A percentile compares a stretch with the other conserved stretches of the same genome.
Evolutionary conservation across 345 rosid genomes (phyloP).

Genomic region (Erodium maritimum): DNA sequence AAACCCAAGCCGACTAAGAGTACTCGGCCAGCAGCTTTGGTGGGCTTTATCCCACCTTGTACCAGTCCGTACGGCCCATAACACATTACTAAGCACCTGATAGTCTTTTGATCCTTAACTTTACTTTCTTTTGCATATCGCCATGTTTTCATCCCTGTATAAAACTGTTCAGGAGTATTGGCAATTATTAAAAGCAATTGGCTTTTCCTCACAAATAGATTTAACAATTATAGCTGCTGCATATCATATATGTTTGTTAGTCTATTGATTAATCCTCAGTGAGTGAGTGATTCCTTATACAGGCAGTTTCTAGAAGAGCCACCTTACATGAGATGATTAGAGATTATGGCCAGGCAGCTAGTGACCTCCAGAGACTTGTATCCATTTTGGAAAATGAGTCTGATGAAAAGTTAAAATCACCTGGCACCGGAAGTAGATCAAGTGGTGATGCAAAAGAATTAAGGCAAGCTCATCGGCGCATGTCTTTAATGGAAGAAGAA

Average conservation of each 20-base stretch:
- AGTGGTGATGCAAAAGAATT: conserved; percentile 41
- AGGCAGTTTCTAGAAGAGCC: conserved; percentile 93
- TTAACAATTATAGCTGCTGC: no score
- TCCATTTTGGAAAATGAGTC: conserved; percentile 42
- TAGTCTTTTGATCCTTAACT: no score
- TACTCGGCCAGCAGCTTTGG: no score
- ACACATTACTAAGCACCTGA: no score
- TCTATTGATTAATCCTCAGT: neutral
- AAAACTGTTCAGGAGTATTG: no score
- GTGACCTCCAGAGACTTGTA: conserved; percentile 60
- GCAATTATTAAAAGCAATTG: no score
- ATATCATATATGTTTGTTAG: neutral
- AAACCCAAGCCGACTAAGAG: no score
- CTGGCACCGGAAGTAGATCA: conserved; percentile 25
- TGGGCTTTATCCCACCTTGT: no score
- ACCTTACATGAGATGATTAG: conserved; percentile 75
- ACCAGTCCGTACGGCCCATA: no score
- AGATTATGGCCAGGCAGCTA: conserved; percentile 76
- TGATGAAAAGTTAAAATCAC: conserved; percentile 28
- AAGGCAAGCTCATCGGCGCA: conserved; percentile 47
- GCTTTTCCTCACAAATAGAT: no score
- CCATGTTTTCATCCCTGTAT: no score
- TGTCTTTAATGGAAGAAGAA: conserved; percentile 60
- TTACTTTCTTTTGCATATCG: no score
- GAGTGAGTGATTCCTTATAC: conserved; percentile 14